These are phyloP conservation scores for Plasmodium malariae DNA, from an alignment of 169 alveolate genomes.

Conservation along the genomic window DNA sequence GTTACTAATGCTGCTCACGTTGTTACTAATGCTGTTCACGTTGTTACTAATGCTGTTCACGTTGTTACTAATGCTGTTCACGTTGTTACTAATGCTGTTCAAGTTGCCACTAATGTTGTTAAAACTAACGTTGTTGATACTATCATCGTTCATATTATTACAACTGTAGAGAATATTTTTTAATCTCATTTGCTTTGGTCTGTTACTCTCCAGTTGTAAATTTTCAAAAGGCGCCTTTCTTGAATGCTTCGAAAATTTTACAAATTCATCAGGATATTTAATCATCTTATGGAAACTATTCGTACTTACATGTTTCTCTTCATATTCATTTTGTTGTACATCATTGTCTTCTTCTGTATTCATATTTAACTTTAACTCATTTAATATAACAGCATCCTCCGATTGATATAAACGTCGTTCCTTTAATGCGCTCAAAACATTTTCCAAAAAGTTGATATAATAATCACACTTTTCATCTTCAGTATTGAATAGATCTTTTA, in stretches of 20 bases:
- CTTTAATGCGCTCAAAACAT: slow-evolving; percentile 40
- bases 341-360: no score
- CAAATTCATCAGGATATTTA: neutral
- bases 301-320: no score
- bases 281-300: neutral
- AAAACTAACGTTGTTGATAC: neutral
- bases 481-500: slow-evolving; percentile 27
- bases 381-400: neutral
- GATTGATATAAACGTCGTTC: slow-evolving; percentile 28
- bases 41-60: no score
- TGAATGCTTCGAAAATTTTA: neutral
- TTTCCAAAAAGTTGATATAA: slow-evolving; percentile 47
- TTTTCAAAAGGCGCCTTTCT: neutral
- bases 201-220: neutral
- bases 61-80: no score
- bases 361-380: neutral
- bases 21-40: no score
- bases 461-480: slow-evolving; percentile 66
- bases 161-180: neutral
- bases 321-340: no score
- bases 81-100: neutral
- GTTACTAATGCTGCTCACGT: no score
- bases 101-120: neutral
- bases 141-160: neutral
- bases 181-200: neutral